Base-by-base conservation (phyloP, 768 basidiomycete species). In the Mycena crocata region DNA sequence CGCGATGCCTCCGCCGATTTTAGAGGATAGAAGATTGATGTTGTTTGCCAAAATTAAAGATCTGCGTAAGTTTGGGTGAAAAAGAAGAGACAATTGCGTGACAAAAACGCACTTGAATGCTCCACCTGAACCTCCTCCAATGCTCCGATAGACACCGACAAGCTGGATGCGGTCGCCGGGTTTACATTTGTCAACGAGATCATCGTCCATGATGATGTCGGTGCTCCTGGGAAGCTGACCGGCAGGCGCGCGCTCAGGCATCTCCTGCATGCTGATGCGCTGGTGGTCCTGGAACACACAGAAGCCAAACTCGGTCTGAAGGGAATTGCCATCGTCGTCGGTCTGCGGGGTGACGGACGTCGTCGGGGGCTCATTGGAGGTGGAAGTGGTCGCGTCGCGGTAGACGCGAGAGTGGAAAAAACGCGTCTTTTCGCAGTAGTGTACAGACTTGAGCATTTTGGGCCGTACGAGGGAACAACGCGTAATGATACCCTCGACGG, bases 191-290 rank as follows among this genome's bases (percentile, higher is more conserved):
- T 99, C 98, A 34, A 99, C 98, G 54, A 99, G 83, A 77, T 99
- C 98, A 69, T 98, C 96, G 71, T 98, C 97, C 69, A 98, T 80
- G 48, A 98, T 93, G 57, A 99, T 92, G 78, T 99, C 98, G 37
- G 95, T 96, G 73, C 96, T 96, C 51, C 98, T 87, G 48, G 98
- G 98, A 31, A 99, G 84, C 78, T 98, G 97, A 31, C 98, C 98
- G 46, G 98, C 93, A 28, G 98, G 98, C 17, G 98, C 96, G 26
- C 98, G 90, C 80, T 99, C 98, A 3, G 98, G 98, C 97, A 99
- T 99, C 76, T 99, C 98, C 81, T 99, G 98, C 68, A 99, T 99
- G 78, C 91, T 95, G 75, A 99, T 94, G 70, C 95, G 90, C 79
- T 99, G 98, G 79, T 99, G 95, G 80, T 99, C 98, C 62, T 94